A percentile compares a stretch with the other conserved stretches of the same genome.
phyloP scores from a whole-genome alignment of 2,329 filamentous ascomycete genomes.

The Phaeosphaeriaceae sp. region DNA sequence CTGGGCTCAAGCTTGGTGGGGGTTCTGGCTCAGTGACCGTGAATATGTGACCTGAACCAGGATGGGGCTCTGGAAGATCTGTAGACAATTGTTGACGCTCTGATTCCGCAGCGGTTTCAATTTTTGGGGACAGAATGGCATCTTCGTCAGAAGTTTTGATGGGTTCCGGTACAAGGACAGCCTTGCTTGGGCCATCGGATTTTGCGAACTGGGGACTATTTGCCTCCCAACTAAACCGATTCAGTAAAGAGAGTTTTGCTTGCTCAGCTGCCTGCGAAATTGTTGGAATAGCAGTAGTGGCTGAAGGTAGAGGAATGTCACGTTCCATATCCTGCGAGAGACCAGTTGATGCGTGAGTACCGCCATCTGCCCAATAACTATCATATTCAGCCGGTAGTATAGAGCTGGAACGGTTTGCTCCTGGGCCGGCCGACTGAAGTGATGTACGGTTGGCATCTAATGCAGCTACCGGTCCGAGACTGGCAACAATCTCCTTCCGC shows the following conservation, averaged over 20 bases:
- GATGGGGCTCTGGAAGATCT: slow-evolving; percentile 31
- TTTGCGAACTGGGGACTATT: slow-evolving; percentile 16
- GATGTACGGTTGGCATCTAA: slow-evolving; percentile 30
- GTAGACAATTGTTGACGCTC: slow-evolving; percentile 23
- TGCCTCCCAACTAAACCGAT: slow-evolving; percentile 44
- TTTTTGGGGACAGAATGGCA: slow-evolving; percentile 13
- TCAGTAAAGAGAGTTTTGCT: slow-evolving; percentile 25
- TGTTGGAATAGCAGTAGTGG: slow-evolving; percentile 10
- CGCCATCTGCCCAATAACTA: slow-evolving; percentile 65
- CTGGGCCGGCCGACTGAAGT: slow-evolving; percentile 30
- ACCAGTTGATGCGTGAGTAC: slow-evolving; percentile 50
- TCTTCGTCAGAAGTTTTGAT: slow-evolving; percentile 12
- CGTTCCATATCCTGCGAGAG: slow-evolving; percentile 34
- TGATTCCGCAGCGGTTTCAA: slow-evolving; percentile 23
- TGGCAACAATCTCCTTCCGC: slow-evolving; percentile 76
- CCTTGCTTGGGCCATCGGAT: slow-evolving; percentile 15
- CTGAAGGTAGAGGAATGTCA: slow-evolving; percentile 18
- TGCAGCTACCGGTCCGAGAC: slow-evolving; percentile 52
- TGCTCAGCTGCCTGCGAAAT: slow-evolving; percentile 19
- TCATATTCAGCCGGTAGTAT: slow-evolving; percentile 72
- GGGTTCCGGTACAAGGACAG: slow-evolving; percentile 15
- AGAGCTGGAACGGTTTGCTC: slow-evolving; percentile 61
- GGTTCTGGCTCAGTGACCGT: slow-evolving; percentile 31
- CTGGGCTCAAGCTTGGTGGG: slow-evolving; percentile 20
- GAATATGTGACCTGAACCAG: slow-evolving; percentile 35